Base-by-base conservation (phyloP, 2,329 filamentous ascomycete species). In the Cytospora schulzeri region DNA sequence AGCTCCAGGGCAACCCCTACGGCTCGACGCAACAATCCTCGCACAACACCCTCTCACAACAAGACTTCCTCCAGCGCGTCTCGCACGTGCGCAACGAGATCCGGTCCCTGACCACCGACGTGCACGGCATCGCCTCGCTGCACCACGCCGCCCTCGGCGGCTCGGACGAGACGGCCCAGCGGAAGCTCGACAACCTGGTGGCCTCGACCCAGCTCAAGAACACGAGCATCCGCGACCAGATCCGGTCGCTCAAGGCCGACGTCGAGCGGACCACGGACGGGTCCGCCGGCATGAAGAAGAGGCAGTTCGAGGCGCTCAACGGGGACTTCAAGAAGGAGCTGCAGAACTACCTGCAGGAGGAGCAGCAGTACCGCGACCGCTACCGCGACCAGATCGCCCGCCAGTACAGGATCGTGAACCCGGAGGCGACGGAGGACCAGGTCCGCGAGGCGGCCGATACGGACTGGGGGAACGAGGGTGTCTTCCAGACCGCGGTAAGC, bases 381-480 rank as follows among this genome's bases (percentile, higher is more conserved):
- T 92, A 92, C 76, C 85, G 88, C 66, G 89, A 93, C 68, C 90
- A 92, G 76, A 92, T 94, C 73, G 86, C 87, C 65, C 85, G 91
- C 71, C 91, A 95, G 77, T 93, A 91, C 77, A 83, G 87, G 63
- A 93, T 94, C 73, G 90, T 92, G 69, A 92, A 93, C 74, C 91
- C 91, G 59, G 88, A 92, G 53, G 91, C 91, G n/a, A 85, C 84
- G 57, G 90, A 93, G 66, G 80, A 84, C 1, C 89, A 94, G 76
- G 88, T 93, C 3, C 79, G 83, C 57, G 80, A 91, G 74, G 90
- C 90, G 4, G 80, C 87, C 28, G 82, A 91, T 70, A 81, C 86
- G 61, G 88, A 93, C 74, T 91, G 90, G 88, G 87, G 88, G 61
- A 85, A 91, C 65, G 89, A 93, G 78, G 89, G 90, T 71, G 88